A percentile compares a stretch with the other conserved stretches of the same genome.
These are phyloP conservation scores for Citrus maxima DNA, from an alignment of 345 rosid genomes.

Conservation along the genomic window DNA sequence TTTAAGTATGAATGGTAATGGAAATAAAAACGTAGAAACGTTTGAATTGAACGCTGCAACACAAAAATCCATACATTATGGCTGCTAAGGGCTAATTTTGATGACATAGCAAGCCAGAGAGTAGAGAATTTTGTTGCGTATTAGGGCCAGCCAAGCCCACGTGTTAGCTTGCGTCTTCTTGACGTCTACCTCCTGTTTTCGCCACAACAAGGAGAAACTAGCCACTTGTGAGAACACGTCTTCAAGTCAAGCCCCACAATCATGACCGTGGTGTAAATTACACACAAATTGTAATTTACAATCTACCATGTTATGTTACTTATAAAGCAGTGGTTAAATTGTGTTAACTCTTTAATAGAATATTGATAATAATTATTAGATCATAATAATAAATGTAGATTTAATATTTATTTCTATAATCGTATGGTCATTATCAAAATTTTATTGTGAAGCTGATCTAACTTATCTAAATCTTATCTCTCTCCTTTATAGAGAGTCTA, in stretches of 20 bases:
- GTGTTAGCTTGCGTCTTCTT: slow-evolving; percentile 28
- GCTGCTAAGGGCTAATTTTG: background rate
- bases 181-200: slow-evolving; percentile 10
- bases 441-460: no score
- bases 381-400: accelerated
- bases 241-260: slow-evolving; percentile 23
- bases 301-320: no score
- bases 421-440: accelerated
- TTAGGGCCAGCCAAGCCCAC: background rate
- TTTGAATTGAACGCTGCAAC: background rate
- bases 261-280: background rate
- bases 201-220: background rate
- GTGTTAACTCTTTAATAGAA: no score
- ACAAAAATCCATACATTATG: no score
- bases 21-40: background rate
- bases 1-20: background rate
- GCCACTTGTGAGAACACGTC: background rate
- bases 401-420: no score
- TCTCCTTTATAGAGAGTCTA: no score
- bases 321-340: no score
- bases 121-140: background rate
- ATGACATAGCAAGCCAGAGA: background rate
- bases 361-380: no score
- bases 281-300: no score
- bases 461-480: no score